Evolutionary conservation across 495 filamentous ascomycete genomes (phyloP).

Genomic region (Parathielavia hyrcaniae): DNA sequence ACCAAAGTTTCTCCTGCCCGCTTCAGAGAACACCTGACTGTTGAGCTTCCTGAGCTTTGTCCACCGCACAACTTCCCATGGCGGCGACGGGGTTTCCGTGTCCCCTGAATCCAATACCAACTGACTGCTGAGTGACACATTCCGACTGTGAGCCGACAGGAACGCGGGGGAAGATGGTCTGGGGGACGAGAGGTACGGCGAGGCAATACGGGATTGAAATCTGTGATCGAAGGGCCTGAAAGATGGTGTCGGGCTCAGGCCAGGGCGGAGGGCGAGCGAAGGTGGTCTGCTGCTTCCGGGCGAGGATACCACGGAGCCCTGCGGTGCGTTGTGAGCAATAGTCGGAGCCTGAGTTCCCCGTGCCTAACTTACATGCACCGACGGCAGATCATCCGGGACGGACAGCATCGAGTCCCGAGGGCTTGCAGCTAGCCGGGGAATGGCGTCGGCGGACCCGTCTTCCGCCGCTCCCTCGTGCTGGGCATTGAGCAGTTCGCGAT

Average conservation of each 20-base stretch:
- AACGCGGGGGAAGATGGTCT: constrained; percentile 76
- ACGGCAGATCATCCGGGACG: constrained; percentile 83
- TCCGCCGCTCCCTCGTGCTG: constrained; percentile 41
- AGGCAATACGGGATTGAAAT: constrained; percentile 78
- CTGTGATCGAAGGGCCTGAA: constrained; percentile 89
- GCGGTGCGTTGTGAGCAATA: constrained; percentile 15
- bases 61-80: constrained; percentile 97
- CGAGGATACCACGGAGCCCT: constrained; percentile 81
- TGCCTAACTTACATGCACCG: constrained; percentile 60
- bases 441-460: constrained; percentile 40
- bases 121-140: constrained; percentile 60
- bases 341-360: too few relatives aligned
- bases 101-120: constrained; percentile 53
- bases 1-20: constrained; percentile 87
- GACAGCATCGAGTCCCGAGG: constrained; percentile 53
- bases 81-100: constrained; percentile 60
- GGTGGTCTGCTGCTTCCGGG: constrained; percentile 56
- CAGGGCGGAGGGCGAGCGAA: constrained; percentile 42
- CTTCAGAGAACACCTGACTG: constrained; percentile 87
- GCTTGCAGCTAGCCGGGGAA: constrained; percentile 39
- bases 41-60: constrained; percentile 87
- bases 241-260: constrained; percentile 63
- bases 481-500: constrained; percentile 40
- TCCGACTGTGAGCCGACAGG: constrained; percentile 65
- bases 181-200: constrained; percentile 50